Evolutionary conservation across 805 yeast genomes (phyloP).

Genomic region (Ogataea trehalophila): DNA sequence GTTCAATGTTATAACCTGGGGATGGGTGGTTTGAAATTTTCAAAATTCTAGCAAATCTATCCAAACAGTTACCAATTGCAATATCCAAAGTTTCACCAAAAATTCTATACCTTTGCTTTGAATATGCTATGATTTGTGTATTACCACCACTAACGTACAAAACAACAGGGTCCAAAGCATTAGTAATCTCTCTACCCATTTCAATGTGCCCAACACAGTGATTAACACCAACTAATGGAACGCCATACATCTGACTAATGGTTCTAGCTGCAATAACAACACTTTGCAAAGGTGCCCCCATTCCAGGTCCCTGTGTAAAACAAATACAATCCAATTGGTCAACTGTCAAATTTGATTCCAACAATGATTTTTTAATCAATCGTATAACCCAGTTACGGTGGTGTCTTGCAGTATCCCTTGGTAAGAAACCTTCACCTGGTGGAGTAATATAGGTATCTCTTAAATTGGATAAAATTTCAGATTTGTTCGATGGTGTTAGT

Average conservation of each 20-base stretch:
- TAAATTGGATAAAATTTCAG: conserved; percentile 79
- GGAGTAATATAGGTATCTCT: conserved; percentile 95
- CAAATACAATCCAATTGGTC: conserved; percentile 72
- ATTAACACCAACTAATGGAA: conserved; percentile 91
- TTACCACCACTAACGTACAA: conserved; percentile 97
- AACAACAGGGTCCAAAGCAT: conserved; percentile 97
- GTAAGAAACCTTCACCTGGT: conserved; percentile 97
- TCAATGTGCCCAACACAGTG: conserved; percentile 98
- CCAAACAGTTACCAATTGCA: conserved; percentile 96
- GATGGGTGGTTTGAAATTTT: conserved; percentile 89
- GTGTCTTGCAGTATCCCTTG: conserved; percentile 94
- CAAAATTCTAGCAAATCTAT: conserved; percentile 89
- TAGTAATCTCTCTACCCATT: conserved; percentile 98
- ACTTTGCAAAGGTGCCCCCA: conserved; percentile 97
- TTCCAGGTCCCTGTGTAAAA: conserved; percentile 98
- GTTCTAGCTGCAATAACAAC: conserved; percentile 93
- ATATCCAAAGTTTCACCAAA: conserved; percentile 98
- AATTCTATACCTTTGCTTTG: conserved; percentile 89
- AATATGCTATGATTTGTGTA: conserved; percentile 96
- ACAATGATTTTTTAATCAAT: conserved; percentile 59
- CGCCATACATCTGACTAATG: conserved; percentile 67
- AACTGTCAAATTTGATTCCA: conserved; percentile 49
- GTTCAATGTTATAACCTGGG: conserved; percentile 97
- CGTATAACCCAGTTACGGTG: conserved; percentile 93
- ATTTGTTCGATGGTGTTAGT: conserved; percentile 51